Conservation (phyloP, 148 eudicot species). For the Hydrangea macrophylla region DNA sequence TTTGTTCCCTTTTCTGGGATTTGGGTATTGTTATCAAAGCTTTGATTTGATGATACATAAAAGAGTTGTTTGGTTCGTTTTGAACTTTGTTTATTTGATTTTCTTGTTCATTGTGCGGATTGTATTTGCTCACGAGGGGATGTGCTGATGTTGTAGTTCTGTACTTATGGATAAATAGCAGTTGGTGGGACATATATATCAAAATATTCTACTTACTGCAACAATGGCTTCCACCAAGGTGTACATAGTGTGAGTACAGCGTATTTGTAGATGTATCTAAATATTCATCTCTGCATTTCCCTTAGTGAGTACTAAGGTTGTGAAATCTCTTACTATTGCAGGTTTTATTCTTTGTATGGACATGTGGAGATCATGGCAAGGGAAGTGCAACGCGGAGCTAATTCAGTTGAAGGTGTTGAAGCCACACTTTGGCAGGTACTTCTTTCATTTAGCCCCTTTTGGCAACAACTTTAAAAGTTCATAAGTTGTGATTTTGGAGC, state of each 20-base stretch:
- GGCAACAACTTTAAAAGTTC: too few species aligned
- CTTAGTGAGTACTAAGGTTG: not conserved
- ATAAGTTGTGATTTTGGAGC: too few species aligned
- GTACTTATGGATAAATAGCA: not conserved
- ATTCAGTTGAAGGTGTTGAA: slow-evolving; percentile 68
- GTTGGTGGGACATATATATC: not conserved
- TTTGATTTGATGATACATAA: not conserved
- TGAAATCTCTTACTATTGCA: slow-evolving; percentile 11
- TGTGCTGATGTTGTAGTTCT: not conserved
- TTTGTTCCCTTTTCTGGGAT: too few species aligned
- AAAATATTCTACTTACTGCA: slow-evolving; percentile 3
- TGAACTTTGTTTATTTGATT: too few species aligned
- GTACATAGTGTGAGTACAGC: slow-evolving; percentile 51
- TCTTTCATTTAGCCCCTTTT: not conserved
- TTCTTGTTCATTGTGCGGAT: not conserved
- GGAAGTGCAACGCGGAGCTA: slow-evolving; percentile 62
- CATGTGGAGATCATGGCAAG: slow-evolving; percentile 77
- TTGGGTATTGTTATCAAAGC: too few species aligned
- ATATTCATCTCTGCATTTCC: not conserved
- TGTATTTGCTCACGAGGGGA: not conserved
- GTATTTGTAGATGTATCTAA: not conserved
- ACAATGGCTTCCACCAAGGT: slow-evolving; percentile 50
- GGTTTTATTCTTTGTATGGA: slow-evolving; percentile 61
- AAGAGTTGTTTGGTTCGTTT: too few species aligned
- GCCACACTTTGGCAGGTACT: slow-evolving; percentile 72